Evolutionary conservation across 441 rosid species (phyloP), one percentile per base, ranked within the genome.

Genomic region (Erodium chrysanthum): DNA sequence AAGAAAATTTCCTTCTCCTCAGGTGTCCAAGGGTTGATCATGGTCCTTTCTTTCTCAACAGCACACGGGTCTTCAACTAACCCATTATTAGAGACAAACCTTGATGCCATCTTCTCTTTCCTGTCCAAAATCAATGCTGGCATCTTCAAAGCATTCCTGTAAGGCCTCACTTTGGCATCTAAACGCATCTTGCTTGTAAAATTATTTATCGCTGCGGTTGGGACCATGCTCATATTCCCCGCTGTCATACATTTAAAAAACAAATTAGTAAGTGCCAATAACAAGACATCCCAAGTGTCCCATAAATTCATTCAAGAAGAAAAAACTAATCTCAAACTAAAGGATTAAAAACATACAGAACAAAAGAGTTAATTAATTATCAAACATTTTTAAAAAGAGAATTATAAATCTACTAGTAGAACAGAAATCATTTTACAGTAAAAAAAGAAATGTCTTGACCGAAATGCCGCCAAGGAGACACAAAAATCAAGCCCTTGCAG

Each of bases 1-100:
- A 95, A 82, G 76, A 95, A 92, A 66, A 81, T 82, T 62, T 85
- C 96, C 69, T 68, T 84, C 83, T 95, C 99, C 72, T 87, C 96
- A 2, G 75, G 58, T 29, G 86, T 84, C 98, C 97, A 92, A 21
- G 97, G 96, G 74, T 44, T 44, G 52, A 44, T 44, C 52, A 44
- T 73, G 50, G 83, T 76, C 78, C 88, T 88, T 77, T 92, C 99
- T 81, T 85, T 86, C 88, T 95, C 99, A 72, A 82, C 77, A 12
- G 86, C 88, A 73, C 84, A 83, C 50, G 99, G 97, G 79, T 92
- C 97, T 77, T 92, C 97, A 81, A 92, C 80, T 71, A 95, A 74
- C 25, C 96, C 99, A 80, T 92, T 95, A 70, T 66, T 72, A 63
- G 92, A 86, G 75, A 84, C 72, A 76, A 95, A 95, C 74, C 83